Base-by-base conservation (phyloP, 306 rosid species). In the Psophocarpus tetragonolobus region DNA sequence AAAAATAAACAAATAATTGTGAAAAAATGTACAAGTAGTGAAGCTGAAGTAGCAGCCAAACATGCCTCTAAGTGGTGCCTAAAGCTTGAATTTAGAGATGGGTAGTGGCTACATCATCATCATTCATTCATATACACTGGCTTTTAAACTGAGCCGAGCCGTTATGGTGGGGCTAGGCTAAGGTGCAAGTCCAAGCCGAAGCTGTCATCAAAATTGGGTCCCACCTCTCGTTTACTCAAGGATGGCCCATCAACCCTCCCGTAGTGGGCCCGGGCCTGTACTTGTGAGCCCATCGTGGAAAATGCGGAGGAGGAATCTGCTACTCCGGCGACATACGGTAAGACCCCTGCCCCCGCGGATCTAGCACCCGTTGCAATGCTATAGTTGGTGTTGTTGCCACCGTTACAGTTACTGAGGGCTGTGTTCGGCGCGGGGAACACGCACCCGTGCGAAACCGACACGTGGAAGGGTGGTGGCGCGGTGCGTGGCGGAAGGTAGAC, bases 171-270 rank as follows among this genome's bases (percentile, higher is more conserved):
- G 5, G 90, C 90, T 5, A 94, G 87, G 58, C 98, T 89, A 11
- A 94, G 90, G 79, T 92, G 97, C 78, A 94, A 88, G 77, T 94
- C 92, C 80, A 94, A 84, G 51, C 97, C 98, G 54, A 92, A 76
- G 5, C 88, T 81, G n/a, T 92, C 97, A 23, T 94, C 98, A 6
- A 91, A 94, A 41, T 21, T 77, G 33, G 96, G 81, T 82, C 96
- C 97, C 26, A 67, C 82, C 35, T 89, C 91, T 3, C 86, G 89
- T 75, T 89, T 66, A 75, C 91, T 86, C 80, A 87, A 75, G 11
- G 97, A 87, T 3, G 91, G 87, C 78, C 94, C 98, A 48, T 93
- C 94, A 4, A 60, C 74, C 48, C 78, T 74, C 15, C 84, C 78
- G 1, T 75, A 89, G 83, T 88, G 88, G 87, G 75, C 81, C 87